phyloP scores from a whole-genome alignment of 169 alveolate genomes.

The Plasmodium coatneyi region DNA sequence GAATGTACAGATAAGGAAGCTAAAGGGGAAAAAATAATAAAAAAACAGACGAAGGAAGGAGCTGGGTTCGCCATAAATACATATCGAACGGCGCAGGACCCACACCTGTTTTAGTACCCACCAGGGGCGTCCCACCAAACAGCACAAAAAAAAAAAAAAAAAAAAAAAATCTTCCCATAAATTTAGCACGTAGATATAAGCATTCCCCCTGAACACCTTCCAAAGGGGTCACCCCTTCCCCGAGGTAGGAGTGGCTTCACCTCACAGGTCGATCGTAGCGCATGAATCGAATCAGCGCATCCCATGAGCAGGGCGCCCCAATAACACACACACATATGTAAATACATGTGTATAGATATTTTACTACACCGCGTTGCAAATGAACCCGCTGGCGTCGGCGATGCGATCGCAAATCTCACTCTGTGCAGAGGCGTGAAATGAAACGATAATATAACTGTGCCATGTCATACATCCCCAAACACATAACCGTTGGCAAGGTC shows the following conservation, averaged over 20 bases:
- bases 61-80: too few relatives aligned
- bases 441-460: constrained; percentile 25
- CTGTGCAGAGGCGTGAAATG: not conserved
- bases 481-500: not conserved
- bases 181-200: not conserved
- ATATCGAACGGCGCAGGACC: too few relatives aligned
- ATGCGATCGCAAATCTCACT: not conserved
- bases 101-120: too few relatives aligned
- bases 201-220: not conserved
- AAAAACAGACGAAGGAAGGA: too few relatives aligned
- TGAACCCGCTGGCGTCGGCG: not conserved
- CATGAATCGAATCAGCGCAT: not conserved
- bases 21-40: not conserved
- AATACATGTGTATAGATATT: too few relatives aligned
- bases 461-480: constrained; percentile 1
- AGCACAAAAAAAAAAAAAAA: not conserved
- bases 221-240: not conserved
- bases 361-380: not conserved
- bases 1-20: not conserved
- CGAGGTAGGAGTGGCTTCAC: not conserved
- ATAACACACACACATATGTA: not conserved
- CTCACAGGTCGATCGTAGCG: not conserved
- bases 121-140: too few relatives aligned
- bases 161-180: not conserved
- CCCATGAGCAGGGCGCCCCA: not conserved